Percentiles rank a stretch among this genome's conserved stretches.
These are phyloP conservation scores for Zygoascus biomembranicola DNA, from an alignment of 805 yeast species.

Conservation along the genomic window DNA sequence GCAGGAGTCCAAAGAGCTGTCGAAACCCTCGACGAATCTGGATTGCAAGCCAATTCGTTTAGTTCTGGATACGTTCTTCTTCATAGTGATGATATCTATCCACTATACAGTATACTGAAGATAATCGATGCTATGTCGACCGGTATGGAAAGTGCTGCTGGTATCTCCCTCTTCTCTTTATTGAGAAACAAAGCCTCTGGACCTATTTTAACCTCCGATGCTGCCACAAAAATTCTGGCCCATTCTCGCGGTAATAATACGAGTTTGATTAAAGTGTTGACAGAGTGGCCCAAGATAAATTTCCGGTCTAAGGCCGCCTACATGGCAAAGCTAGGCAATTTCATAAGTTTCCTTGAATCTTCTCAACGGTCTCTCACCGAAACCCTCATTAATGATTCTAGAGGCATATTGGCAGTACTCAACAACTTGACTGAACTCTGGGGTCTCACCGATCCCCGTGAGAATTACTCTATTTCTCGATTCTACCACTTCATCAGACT, in stretches of 20 bases:
- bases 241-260: background rate
- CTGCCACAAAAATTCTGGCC: background rate
- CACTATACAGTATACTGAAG: conserved; percentile 11
- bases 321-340: background rate
- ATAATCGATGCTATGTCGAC: conserved; percentile 4
- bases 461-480: background rate
- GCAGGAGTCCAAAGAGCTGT: background rate
- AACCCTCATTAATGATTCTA: background rate
- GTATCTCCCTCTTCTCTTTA: conserved; percentile 7
- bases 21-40: background rate
- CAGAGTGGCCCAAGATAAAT: background rate
- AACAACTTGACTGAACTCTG: background rate
- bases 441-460: background rate
- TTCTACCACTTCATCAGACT: background rate
- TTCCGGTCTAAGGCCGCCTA: background rate
- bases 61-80: conserved; percentile 2
- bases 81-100: conserved; percentile 2
- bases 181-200: conserved; percentile 5
- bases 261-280: background rate
- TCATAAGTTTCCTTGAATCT: background rate
- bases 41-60: background rate
- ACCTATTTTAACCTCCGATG: background rate
- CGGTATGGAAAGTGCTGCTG: conserved; percentile 1
- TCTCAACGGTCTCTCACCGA: background rate
- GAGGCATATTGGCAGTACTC: background rate